Evolutionary conservation across 169 alveolate species (phyloP).

Genomic region (Plasmodium adleri): DNA sequence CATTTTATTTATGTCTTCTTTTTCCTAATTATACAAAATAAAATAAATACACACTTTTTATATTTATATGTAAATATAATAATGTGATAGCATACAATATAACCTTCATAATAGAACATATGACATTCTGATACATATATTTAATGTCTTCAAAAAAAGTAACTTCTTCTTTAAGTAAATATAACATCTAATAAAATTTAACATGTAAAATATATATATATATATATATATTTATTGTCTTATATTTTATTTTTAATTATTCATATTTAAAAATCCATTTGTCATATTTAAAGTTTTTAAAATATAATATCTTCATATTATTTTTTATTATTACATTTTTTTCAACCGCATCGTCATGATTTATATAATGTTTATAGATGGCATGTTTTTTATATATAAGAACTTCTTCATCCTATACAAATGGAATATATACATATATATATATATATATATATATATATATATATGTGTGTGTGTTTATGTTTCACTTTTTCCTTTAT

Average conservation of each 20-base stretch:
- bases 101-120: conserved; percentile 58
- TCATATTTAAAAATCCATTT: too few relatives aligned
- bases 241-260: too few relatives aligned
- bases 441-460: background rate
- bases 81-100: background rate
- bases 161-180: conserved; percentile 40
- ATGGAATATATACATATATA: background rate
- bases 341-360: conserved; percentile 21
- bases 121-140: conserved; percentile 23
- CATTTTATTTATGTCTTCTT: conserved; percentile 20
- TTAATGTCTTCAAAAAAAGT: conserved; percentile 40
- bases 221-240: background rate
- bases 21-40: conserved; percentile 18
- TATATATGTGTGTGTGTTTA: too few relatives aligned
- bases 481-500: background rate
- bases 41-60: background rate
- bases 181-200: conserved; percentile 5
- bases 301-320: background rate
- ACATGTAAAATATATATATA: background rate
- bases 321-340: conserved; percentile 31
- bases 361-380: conserved; percentile 48
- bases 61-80: background rate
- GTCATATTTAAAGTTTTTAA: too few relatives aligned
- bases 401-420: conserved; percentile 55
- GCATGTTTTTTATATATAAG: conserved; percentile 27